Percentiles rank a stretch among this genome's conserved stretches.
Conservation (phyloP, 2,329 filamentous ascomycete species). For the Pestalotiopsis sp. region DNA sequence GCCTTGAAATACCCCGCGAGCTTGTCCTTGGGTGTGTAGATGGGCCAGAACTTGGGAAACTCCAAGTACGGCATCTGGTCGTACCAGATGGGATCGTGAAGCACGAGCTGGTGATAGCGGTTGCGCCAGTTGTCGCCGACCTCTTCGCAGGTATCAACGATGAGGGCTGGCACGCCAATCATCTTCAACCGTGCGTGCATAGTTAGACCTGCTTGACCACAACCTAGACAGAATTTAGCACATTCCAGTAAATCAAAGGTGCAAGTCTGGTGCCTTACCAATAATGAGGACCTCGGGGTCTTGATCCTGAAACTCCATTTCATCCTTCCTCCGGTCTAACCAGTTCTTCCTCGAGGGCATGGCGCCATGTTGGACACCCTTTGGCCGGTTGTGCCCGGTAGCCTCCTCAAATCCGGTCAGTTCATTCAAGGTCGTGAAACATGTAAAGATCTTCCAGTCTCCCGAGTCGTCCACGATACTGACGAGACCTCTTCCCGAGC, state of each 20-base stretch:
- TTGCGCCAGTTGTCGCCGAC: slow-evolving; percentile 65
- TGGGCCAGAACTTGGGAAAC: slow-evolving; percentile 64
- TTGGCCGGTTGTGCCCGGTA: slow-evolving; percentile 41
- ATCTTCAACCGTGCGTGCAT: slow-evolving; percentile 57
- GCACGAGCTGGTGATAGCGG: slow-evolving; percentile 57
- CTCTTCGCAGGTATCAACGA: slow-evolving; percentile 52
- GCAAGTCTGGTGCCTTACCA: slow-evolving; percentile 34
- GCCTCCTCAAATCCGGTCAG: slow-evolving; percentile 49
- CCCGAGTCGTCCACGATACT: slow-evolving; percentile 43
- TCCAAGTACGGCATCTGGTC: slow-evolving; percentile 62
- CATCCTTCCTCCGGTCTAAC: slow-evolving; percentile 49
- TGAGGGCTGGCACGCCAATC: slow-evolving; percentile 52
- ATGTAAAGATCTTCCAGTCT: slow-evolving; percentile 58
- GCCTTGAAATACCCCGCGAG: slow-evolving; percentile 65
- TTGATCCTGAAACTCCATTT: slow-evolving; percentile 47
- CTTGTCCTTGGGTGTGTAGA: slow-evolving; percentile 71
- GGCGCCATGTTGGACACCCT: slow-evolving; percentile 52
- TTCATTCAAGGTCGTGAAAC: slow-evolving; percentile 53
- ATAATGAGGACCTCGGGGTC: slow-evolving; percentile 60
- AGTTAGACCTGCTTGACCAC: slow-evolving; percentile 58
- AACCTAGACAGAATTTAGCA: slow-evolving; percentile 37
- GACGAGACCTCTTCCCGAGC: slow-evolving; percentile 52
- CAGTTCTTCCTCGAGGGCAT: slow-evolving; percentile 53
- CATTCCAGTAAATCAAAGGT: background rate
- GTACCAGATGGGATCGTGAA: slow-evolving; percentile 66